Conservation (phyloP, 768 basidiomycete genomes). For the Goffeauzyma gilvescens region DNA sequence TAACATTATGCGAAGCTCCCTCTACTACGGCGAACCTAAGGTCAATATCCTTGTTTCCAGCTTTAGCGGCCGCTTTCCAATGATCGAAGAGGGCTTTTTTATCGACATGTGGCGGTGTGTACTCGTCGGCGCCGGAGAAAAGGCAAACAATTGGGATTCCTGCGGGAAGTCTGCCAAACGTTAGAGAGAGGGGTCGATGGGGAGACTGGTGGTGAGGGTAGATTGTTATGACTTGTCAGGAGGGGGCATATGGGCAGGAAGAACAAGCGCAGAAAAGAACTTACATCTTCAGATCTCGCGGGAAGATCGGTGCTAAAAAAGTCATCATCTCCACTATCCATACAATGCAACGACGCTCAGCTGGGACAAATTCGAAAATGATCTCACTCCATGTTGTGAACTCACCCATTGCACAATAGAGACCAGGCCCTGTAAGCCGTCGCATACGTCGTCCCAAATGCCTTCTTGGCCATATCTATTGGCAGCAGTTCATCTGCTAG, state of each 20-base stretch:
- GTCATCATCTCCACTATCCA: constrained; percentile 31
- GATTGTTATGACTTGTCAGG: neutral
- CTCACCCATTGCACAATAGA: constrained; percentile 22
- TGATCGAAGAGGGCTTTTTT: no score
- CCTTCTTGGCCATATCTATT: constrained; percentile 10
- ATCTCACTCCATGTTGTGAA: neutral
- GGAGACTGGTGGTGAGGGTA: neutral
- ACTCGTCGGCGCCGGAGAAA: constrained; percentile 19
- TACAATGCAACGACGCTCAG: no score
- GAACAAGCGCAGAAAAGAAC: neutral
- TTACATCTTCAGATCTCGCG: constrained; percentile 1
- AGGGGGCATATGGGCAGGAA: neutral
- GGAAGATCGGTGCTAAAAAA: constrained; percentile 28
- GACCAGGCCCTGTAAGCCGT: constrained; percentile 22
- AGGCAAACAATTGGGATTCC: constrained; percentile 17
- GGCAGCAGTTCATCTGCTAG: constrained; percentile 18
- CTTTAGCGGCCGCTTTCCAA: neutral
- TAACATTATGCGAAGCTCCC: constrained; percentile 6
- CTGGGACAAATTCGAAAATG: neutral
- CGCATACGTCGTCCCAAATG: constrained; percentile 9
- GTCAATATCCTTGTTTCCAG: neutral
- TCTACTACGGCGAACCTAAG: neutral
- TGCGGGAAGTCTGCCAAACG: constrained; percentile 22
- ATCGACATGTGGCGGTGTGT: no score
- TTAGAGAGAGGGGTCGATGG: constrained; percentile 23